Base-by-base conservation (phyloP, 208 protist genomes). In the Acanthamoeba royreba region DNA sequence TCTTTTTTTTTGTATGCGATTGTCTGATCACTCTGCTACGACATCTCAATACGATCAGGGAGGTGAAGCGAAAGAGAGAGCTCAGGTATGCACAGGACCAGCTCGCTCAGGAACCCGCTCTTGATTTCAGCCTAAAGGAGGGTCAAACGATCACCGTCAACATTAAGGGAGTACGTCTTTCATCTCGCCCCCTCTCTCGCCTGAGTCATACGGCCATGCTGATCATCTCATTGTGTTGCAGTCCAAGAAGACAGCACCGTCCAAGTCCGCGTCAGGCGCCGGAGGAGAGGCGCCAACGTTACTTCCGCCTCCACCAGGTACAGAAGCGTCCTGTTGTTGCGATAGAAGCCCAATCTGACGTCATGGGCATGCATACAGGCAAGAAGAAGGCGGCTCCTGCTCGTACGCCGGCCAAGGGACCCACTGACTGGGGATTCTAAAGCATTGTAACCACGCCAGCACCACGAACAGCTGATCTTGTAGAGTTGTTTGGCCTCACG, bases 21-120 rank as follows among this genome's bases (percentile, higher is more conserved):
- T 90, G 17, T 28, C 25, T 8, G 11, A 72, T 40, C 11, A 8
- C 19, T 49, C 7, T 40, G n/a, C 42, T 8, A 17, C n/a, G 31
- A 31, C n/a, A 49, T 28, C 31, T 35, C 22, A 46, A 13, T 55
- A 19, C 19, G 49, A 25, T 55, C 19, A 74, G 66, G 45, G 66
- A 92, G 38, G 63, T 83, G n/a, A 69, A 92, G 38, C 87, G 66
- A 92, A 92, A 52, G 47, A 47, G 52, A n/a, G 66, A 92, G 46
- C 19, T 63, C 35, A 46, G 38, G 66, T 11, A 92, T 33, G 66
- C 43, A 1, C 42, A 92, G 87, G 33, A 79, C 47, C 42, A 22
- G 33, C 45, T 89, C 28, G n/a, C 52, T n/a, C 45, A 55, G 52
- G 49, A 89, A 40, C 81, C 81, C 52, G 45, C 52, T 19, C 47